These are phyloP conservation scores for Pyronema omphalodes DNA, from an alignment of 495 filamentous ascomycete genomes.

Conservation along the genomic window DNA sequence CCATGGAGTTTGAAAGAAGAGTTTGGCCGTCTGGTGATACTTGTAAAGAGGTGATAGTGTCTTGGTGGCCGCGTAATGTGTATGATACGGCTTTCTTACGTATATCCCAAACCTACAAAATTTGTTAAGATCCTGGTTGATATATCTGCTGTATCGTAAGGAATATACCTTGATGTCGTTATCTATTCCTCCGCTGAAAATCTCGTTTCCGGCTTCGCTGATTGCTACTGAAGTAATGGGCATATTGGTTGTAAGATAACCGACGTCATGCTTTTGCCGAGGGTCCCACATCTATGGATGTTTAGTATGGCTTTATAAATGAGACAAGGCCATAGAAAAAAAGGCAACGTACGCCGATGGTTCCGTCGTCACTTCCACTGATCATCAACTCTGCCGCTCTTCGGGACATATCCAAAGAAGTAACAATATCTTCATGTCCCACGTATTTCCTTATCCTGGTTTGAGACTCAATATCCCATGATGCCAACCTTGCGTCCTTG, in stretches of 20 bases:
- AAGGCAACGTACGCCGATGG: slow-evolving; percentile 41
- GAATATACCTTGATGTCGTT: slow-evolving; percentile 69
- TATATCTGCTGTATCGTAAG: not conserved
- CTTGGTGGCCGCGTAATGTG: slow-evolving; percentile 71
- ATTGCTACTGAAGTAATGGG: slow-evolving; percentile 83
- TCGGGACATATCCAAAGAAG: slow-evolving; percentile 68
- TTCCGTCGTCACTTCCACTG: slow-evolving; percentile 81
- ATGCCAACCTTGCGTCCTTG: slow-evolving; percentile 55
- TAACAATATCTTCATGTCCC: slow-evolving; percentile 88
- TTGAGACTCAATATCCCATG: slow-evolving; percentile 85
- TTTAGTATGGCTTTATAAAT: not conserved
- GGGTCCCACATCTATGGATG: slow-evolving; percentile 68
- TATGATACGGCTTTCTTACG: slow-evolving; percentile 78
- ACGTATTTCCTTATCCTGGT: slow-evolving; percentile 73
- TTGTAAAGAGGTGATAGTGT: slow-evolving; percentile 76
- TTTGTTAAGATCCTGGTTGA: not conserved
- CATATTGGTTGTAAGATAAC: slow-evolving; percentile 79
- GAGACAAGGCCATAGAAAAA: not conserved
- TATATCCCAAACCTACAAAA: slow-evolving; percentile 50
- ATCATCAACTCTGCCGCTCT: slow-evolving; percentile 78
- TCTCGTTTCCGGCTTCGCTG: slow-evolving; percentile 82
- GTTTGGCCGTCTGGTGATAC: slow-evolving; percentile 85
- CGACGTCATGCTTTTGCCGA: slow-evolving; percentile 69
- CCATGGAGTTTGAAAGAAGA: slow-evolving; percentile 80
- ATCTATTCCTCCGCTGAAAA: slow-evolving; percentile 89